Base-by-base conservation (phyloP, 2,329 filamentous ascomycete species). In the Aspergillus pseudoviridinutans region DNA sequence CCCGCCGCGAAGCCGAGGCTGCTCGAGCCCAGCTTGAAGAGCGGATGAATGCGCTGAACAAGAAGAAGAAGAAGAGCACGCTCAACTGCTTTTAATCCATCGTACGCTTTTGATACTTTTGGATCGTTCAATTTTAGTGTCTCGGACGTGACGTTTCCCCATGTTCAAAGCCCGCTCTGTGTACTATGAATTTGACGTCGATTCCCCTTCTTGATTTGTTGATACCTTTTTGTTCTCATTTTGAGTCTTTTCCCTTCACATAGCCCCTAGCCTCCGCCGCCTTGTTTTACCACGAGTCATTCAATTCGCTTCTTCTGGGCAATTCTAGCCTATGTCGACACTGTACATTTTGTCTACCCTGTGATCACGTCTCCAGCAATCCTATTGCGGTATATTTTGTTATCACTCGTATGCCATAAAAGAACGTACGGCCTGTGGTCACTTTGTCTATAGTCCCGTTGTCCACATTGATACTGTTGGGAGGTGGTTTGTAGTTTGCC, bases 51-150 rank as follows among this genome's bases (percentile, higher is more conserved):
- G 88, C 90, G 58, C 88, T 94, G 74, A 92, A 88, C 77, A 88
- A 90, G 79, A 94, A 95, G 82, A 96, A 93, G 84, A 92, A 95
- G 77, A 82, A 82, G 85, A 96, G 96, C 84, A 92, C 89, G 65
- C 83, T 99, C 76, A 97, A 97, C 80, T 99, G 94, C 84, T 99
- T 99, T 82, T 97, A 91, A 76, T 53, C 22, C 28, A 38, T 53
- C 50, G 46, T 47, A 28, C 27, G 49, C 10, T 50, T 58, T 58
- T 54, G 51, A 50, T 55, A 61, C 53, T 50, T 38, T 55, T 58
- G 42, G 46, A 53, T 52, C 51, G 49, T 54, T 28, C 44, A 22
- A 27, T 44, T 52, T 42, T 22, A 14, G 10, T 27, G 20, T 22
- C 58, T 55, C 51, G 54, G 56, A 59, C 51, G 58, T 56, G 58